phyloP scores from a whole-genome alignment of 495 filamentous ascomycete species.

The Penicillium verhagenii region DNA sequence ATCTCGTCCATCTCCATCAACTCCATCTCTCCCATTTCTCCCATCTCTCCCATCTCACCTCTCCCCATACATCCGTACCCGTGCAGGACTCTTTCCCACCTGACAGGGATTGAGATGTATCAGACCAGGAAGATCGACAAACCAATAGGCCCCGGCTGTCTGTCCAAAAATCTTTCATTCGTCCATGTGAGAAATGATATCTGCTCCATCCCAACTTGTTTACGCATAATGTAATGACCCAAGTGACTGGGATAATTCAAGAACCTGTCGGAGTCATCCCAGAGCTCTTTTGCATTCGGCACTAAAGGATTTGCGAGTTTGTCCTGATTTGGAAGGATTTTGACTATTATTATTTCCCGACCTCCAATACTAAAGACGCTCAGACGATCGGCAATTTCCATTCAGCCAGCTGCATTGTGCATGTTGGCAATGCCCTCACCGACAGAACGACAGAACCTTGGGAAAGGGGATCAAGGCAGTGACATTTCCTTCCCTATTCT shows the following conservation, averaged over 20 bases:
- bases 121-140: conserved; percentile 32
- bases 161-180: conserved; percentile 9
- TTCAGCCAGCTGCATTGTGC: conserved; percentile 23
- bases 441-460: conserved; percentile 32
- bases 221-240: conserved; percentile 1
- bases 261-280: conserved; percentile 31
- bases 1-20: no score
- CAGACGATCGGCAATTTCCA: conserved; percentile 36
- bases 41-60: neutral
- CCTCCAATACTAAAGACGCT: no score
- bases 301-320: no score
- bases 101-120: conserved; percentile 35
- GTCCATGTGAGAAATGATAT: conserved; percentile 9
- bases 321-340: no score
- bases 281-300: conserved; percentile 11
- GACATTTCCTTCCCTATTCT: no score
- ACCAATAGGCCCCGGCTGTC: conserved; percentile 24
- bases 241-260: conserved; percentile 14
- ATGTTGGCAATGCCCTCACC: conserved; percentile 32
- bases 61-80: neutral
- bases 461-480: conserved; percentile 11
- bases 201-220: no score
- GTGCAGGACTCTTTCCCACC: conserved; percentile 24
- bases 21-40: neutral
- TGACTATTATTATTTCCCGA: no score